Evolutionary conservation across 2,329 filamentous ascomycete species (phyloP).

Genomic region (Colletotrichum orchidophilum): DNA sequence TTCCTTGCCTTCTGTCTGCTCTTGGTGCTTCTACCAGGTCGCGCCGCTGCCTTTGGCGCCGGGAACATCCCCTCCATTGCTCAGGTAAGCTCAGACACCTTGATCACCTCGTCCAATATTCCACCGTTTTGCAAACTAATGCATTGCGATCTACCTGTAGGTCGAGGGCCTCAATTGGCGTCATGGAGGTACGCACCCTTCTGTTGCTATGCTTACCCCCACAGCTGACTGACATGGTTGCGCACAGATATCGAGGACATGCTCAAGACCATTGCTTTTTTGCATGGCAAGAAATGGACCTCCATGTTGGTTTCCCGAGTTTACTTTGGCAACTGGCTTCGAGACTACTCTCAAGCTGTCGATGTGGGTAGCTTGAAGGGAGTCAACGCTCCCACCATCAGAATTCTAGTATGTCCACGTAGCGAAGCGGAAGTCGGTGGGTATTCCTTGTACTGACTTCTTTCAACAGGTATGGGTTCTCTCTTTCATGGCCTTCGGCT

Average conservation of each 20-base stretch:
- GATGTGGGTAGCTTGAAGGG: conserved; percentile 84
- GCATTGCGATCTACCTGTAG: conserved; percentile 47
- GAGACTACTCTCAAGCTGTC: conserved; percentile 86
- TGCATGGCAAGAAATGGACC: conserved; percentile 87
- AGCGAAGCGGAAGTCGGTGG: not conserved
- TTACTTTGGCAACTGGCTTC: conserved; percentile 89
- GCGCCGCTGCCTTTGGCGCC: conserved; percentile 71
- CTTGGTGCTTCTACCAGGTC: conserved; percentile 65
- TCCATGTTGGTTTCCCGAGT: conserved; percentile 79
- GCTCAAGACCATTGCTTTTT: conserved; percentile 79
- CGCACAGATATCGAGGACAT: conserved; percentile 79
- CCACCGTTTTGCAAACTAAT: not conserved
- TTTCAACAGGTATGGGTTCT: conserved; percentile 73
- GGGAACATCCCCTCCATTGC: conserved; percentile 76
- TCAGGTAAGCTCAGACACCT: conserved; percentile 44
- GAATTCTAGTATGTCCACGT: conserved; percentile 66
- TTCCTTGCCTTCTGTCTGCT: conserved; percentile 63
- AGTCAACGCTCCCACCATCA: conserved; percentile 80
- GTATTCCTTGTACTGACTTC: conserved; percentile 14
- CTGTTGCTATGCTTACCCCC: not conserved
- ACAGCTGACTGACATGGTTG: conserved; percentile 5
- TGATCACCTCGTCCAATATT: not conserved
- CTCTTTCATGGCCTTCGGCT: conserved; percentile 83
- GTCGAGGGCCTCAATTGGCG: conserved; percentile 76
- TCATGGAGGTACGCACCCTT: conserved; percentile 63